These are phyloP conservation scores for Naganishia albida DNA, from an alignment of 1,284 basidiomycete genomes.

Conservation along the genomic window DNA sequence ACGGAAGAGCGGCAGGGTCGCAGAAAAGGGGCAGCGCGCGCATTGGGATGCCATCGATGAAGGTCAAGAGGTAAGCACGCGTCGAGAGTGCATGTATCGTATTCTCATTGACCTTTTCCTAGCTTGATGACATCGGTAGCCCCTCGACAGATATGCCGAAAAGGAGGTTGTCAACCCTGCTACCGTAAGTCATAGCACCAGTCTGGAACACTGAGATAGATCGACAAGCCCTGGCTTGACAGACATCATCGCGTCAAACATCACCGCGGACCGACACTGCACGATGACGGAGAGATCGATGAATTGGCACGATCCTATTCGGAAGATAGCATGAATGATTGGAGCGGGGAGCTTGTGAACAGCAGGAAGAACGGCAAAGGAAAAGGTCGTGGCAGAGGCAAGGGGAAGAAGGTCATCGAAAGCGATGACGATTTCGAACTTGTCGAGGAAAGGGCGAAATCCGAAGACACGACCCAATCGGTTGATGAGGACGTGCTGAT, in stretches of 20 bases:
- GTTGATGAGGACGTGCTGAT: slow-evolving; percentile 33
- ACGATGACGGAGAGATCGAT: slow-evolving; percentile 24
- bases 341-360: neutral
- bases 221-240: neutral
- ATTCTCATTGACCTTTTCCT: neutral
- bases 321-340: slow-evolving; percentile 9
- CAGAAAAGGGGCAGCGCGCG: slow-evolving; percentile 1
- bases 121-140: neutral
- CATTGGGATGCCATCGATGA: neutral
- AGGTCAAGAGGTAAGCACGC: slow-evolving; percentile 5
- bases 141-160: neutral
- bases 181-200: neutral
- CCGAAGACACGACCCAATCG: slow-evolving; percentile 17
- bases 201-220: neutral
- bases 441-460: slow-evolving; percentile 22
- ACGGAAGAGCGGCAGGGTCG: slow-evolving; percentile 13
- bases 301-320: slow-evolving; percentile 20
- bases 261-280: neutral
- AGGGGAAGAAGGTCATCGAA: slow-evolving; percentile 8
- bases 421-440: slow-evolving; percentile 19
- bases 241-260: neutral
- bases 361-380: neutral
- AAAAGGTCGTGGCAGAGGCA: slow-evolving; percentile 1
- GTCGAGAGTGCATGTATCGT: too few species aligned
- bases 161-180: too few species aligned